Conservation (phyloP, 495 filamentous ascomycete genomes). For the Elaphomyces granulatus region DNA sequence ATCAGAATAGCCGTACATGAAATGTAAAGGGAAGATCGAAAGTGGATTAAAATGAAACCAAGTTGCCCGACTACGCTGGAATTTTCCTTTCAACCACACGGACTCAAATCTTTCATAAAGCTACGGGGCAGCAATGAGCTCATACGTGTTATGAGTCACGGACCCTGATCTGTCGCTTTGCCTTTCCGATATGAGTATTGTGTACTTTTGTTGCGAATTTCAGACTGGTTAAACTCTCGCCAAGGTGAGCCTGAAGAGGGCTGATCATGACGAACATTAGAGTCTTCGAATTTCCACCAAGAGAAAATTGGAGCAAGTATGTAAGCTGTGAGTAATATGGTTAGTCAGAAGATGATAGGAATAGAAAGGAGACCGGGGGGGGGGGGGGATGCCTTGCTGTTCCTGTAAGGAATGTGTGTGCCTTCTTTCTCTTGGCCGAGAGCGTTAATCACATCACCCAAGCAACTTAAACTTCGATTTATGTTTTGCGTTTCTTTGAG, state of each 20-base stretch:
- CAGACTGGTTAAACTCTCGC: constrained; percentile 87
- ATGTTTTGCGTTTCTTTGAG: constrained; percentile 95
- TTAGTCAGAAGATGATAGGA: constrained; percentile 5
- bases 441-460: constrained; percentile 89
- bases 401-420: constrained; percentile 82
- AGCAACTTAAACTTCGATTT: constrained; percentile 80
- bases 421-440: constrained; percentile 76
- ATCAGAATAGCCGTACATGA: no score
- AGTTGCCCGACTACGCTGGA: no score
- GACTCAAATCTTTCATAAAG: no score
- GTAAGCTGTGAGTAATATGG: constrained; percentile 46
- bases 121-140: no score
- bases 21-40: constrained; percentile 5
- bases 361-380: not conserved
- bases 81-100: no score
- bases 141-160: constrained; percentile 28
- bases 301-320: constrained; percentile 86
- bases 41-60: constrained; percentile 7
- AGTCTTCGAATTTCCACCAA: constrained; percentile 91
- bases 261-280: constrained; percentile 99
- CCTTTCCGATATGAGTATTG: constrained; percentile 80
- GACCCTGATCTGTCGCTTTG: constrained; percentile 58
- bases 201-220: constrained; percentile 94
- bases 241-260: constrained; percentile 78
- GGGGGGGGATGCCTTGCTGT: constrained; percentile 61